Base-by-base conservation (phyloP, 1,284 basidiomycete genomes). In the Naganishia sp. region DNA sequence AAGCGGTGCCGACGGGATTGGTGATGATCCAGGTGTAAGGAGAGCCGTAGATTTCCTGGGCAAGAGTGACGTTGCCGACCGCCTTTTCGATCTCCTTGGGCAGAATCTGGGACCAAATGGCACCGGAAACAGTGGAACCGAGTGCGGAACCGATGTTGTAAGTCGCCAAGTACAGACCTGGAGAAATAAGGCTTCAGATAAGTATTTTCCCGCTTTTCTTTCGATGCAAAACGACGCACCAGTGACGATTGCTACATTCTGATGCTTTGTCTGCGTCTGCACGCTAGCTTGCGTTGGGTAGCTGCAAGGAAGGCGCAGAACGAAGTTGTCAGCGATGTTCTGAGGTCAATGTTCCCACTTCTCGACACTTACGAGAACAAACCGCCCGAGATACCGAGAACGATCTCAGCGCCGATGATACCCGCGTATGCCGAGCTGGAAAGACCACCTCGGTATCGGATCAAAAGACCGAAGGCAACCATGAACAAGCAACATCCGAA, bases 101-200 rank as follows among this genome's bases (percentile, higher is more conserved):
- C 1, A 79, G 70, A 9, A 73, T 68, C 50, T 77, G 68, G 3
- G 78, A 78, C 80, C 81, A 82, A 67, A 82, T 80, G 6, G 75
- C 79, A 36, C 77, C 81, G 6, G 79, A 79, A 69, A 81, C 75
- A 23, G 77, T 75, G 66, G 75, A 75, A 16, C 80, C 80, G 33
- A 81, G 69, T 0, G 77, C 76, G 18, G 74, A 74, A n/a, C 80
- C 80, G 65, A 82, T 74, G 52, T 75, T 74, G 73, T 81, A 81
- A 2, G 72, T 70, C n/a, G 79, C 73, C 31, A 80, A 74, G 70
- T 79, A 81, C 25, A 81, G 70, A 1, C 73, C 50, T 28, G 50
- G 6, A 39, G 36, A 39, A 13, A 39, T 9, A 3, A 39, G 45
- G n/a, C 18, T 23, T 48, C 10, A n/a, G 18, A n/a, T 23, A 2